phyloP scores from a whole-genome alignment of 352 stramenopile species.

The Pythium diclinum region DNA sequence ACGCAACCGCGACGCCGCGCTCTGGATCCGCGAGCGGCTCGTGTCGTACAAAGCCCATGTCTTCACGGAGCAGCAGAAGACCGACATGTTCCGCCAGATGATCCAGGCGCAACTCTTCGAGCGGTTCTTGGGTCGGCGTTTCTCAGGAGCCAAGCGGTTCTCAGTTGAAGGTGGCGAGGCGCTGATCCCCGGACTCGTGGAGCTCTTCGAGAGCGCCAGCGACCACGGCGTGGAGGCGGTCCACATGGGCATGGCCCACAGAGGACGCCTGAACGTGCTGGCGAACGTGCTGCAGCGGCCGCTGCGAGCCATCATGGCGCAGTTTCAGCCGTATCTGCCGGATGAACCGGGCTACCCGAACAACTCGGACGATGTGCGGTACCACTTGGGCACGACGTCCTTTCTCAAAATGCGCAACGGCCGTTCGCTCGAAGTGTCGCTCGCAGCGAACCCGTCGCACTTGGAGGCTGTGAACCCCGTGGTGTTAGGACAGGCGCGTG shows the following conservation, averaged over 20 bases:
- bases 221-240: constrained; percentile 96
- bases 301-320: constrained; percentile 92
- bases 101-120: constrained; percentile 97
- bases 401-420: constrained; percentile 65
- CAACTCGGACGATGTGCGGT: constrained; percentile 88
- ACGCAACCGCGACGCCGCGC: constrained; percentile 84
- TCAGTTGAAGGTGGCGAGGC: constrained; percentile 97
- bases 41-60: constrained; percentile 57
- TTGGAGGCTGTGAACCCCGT: constrained; percentile 98
- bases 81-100: constrained; percentile 94
- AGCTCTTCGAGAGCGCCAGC: constrained; percentile 93
- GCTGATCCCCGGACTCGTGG: constrained; percentile 94
- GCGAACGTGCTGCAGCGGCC: constrained; percentile 98
- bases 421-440: constrained; percentile 65
- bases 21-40: constrained; percentile 76
- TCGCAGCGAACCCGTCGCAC: constrained; percentile 99
- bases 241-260: constrained; percentile 99
- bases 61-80: constrained; percentile 85
- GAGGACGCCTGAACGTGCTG: constrained; percentile 96
- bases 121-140: constrained; percentile 95
- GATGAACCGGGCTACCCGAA: constrained; percentile 84
- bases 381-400: constrained; percentile 84
- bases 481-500: constrained; percentile 94
- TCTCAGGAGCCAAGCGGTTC: constrained; percentile 96
- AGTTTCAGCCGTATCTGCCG: constrained; percentile 83